Conservation (phyloP, 495 filamentous ascomycete species). For the Thozetella sp. region DNA sequence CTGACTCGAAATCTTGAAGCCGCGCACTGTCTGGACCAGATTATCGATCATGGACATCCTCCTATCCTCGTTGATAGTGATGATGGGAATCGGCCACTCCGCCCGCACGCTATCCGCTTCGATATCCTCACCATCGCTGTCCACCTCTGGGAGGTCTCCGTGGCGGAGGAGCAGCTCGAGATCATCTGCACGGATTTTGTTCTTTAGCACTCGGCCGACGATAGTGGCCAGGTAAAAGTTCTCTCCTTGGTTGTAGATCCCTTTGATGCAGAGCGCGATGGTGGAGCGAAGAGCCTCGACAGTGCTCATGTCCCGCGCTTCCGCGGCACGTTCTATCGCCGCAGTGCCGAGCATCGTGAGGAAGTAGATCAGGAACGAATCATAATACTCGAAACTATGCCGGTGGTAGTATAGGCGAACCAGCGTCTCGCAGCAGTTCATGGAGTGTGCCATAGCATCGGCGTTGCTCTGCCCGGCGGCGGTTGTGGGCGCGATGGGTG, state of each 20-base stretch:
- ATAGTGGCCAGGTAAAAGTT: slow-evolving; percentile 20
- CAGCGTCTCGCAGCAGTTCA: slow-evolving; percentile 27
- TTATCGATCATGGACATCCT: background rate
- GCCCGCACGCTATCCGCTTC: background rate
- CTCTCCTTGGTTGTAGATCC: slow-evolving; percentile 25
- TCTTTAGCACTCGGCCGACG: background rate
- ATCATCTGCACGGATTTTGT: background rate
- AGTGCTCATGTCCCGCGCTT: background rate
- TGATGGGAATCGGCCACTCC: background rate
- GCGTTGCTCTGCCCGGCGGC: background rate
- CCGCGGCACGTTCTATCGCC: slow-evolving; percentile 5
- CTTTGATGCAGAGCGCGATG: slow-evolving; percentile 26
- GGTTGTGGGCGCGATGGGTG: background rate
- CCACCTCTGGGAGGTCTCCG: background rate
- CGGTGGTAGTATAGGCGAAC: slow-evolving; percentile 33
- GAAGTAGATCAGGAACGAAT: slow-evolving; percentile 23
- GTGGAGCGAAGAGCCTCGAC: slow-evolving; percentile 24
- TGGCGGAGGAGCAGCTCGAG: background rate
- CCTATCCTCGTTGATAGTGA: background rate
- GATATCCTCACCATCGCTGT: background rate
- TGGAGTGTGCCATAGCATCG: slow-evolving; percentile 13
- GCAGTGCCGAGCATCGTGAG: slow-evolving; percentile 18
- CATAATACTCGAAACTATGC: slow-evolving; percentile 25
- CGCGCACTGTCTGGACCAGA: background rate
- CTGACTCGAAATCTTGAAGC: background rate